Evolutionary conservation across 371 early-diverging fungal species (phyloP), one percentile per base, ranked within the genome.

Genomic region (Mucor lusitanicus): DNA sequence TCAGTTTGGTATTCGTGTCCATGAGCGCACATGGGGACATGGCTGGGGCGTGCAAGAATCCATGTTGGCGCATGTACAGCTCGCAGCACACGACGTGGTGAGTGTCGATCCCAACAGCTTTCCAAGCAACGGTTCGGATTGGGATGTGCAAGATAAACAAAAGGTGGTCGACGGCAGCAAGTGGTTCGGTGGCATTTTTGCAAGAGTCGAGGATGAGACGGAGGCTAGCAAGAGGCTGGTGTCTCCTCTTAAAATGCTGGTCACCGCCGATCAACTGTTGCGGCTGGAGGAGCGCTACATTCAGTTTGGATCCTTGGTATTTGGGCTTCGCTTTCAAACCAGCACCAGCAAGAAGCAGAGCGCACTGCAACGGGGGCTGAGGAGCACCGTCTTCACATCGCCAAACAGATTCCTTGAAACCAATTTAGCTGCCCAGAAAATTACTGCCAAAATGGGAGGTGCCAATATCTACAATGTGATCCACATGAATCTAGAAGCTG

Each of bases 291-390:
- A 69, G 12, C 69, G 59, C 2, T 64, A 68, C 23, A 64, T 79
- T 15, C 76, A 76, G 39, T 74, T 79, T 62, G 79, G 79, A 6
- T 69, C 76, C 2, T 61, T 79, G 30, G 69, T 76, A 3, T 79
- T 71, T 35, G 69, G 76, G 4, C 65, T 70, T 15, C 65, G 79
- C 23, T 76, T 70, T 55, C 71, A 60, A 25, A 72, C 74, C 1
- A 62, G 59, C 3, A n/a, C 23, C 11, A 63, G 42, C 17, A 69
- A 67, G 32, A 63, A 66, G 6, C 76, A 74, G 23, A 58, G 54
- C 19, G 68, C 68, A 4, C 44, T 79, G n/a, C 65, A 64, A 17
- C 57, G 60, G 17, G 74, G 72, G 1, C 48, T 76, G 33, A 74
- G 57, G 12, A 67, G 56, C 12, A 65, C 61, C 11, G 30, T 74